phyloP scores from a whole-genome alignment of 1,284 basidiomycete genomes.

The Blastosporella zonata region DNA sequence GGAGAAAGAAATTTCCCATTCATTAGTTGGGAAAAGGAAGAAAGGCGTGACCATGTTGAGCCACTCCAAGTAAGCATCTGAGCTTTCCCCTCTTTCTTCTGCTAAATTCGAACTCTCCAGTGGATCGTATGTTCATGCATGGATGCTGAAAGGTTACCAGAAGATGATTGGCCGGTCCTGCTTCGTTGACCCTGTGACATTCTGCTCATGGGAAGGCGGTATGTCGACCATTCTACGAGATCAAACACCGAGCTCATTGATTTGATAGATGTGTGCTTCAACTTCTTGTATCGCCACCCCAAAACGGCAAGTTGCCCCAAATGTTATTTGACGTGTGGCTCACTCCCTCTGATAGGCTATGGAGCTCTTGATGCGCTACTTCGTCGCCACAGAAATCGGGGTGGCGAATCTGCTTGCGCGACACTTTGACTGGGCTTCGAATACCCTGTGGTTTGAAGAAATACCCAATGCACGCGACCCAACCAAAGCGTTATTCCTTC shows the following conservation, averaged over 20 bases:
- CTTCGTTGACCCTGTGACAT: conserved; percentile 87
- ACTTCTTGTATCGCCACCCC: conserved; percentile 76
- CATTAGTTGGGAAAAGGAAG: conserved; percentile 21
- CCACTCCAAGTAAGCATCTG: conserved; percentile 77
- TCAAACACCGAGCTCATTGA: conserved; percentile 4
- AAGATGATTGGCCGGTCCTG: conserved; percentile 70
- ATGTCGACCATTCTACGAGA: conserved; percentile 21
- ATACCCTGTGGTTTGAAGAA: conserved; percentile 86
- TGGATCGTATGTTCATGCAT: conserved; percentile 76
- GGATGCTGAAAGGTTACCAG: conserved; percentile 80
- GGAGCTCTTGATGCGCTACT: conserved; percentile 81
- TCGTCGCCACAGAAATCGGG: conserved; percentile 82
- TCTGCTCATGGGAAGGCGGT: conserved; percentile 91
- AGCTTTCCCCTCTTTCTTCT: not conserved
- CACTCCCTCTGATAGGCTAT: conserved; percentile 47
- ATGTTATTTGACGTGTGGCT: conserved; percentile 5
- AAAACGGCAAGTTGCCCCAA: conserved; percentile 44
- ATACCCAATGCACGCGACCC: conserved; percentile 74
- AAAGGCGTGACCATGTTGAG: conserved; percentile 75
- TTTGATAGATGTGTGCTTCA: conserved; percentile 76
- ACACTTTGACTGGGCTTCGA: conserved; percentile 85
- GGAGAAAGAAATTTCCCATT: conserved; percentile 24
- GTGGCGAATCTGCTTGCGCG: conserved; percentile 82
- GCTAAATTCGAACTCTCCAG: conserved; percentile 30
- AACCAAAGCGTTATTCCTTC: conserved; percentile 60